These are phyloP conservation scores for Cladobotryum protrusum DNA, from an alignment of 2,329 filamentous ascomycete species.

Conservation along the genomic window DNA sequence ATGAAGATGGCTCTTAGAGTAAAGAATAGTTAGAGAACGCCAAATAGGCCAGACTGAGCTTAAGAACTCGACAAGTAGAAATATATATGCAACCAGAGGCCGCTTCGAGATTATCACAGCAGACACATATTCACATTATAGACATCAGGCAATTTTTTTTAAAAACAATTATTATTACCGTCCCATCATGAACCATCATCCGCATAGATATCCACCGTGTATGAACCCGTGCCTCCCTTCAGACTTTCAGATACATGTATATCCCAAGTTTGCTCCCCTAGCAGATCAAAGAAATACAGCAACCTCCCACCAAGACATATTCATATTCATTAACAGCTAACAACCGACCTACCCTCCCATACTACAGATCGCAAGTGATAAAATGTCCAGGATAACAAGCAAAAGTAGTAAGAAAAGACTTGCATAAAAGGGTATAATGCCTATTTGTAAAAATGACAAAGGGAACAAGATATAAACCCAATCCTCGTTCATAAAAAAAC, in stretches of 20 bases:
- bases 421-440: slow-evolving; percentile 13
- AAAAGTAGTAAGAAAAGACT: not conserved
- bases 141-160: too few relatives aligned
- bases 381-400: not conserved
- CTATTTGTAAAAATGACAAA: slow-evolving; percentile 7
- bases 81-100: too few relatives aligned
- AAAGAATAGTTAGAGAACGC: too few relatives aligned
- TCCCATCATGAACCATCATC: not conserved
- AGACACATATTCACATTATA: too few relatives aligned
- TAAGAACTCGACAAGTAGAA: too few relatives aligned
- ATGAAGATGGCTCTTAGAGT: too few relatives aligned
- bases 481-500: not conserved
- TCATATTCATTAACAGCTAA: too few relatives aligned
- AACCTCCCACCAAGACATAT: too few relatives aligned
- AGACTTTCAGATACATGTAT: not conserved
- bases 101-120: too few relatives aligned
- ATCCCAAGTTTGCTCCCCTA: not conserved
- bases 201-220: not conserved
- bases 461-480: not conserved
- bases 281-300: too few relatives aligned
- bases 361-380: not conserved
- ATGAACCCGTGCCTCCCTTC: not conserved
- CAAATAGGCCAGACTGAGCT: too few relatives aligned
- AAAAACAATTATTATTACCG: not conserved
- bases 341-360: too few relatives aligned